phyloP scores from a whole-genome alignment of 1,284 basidiomycete species.

The Termitomyces sp. region DNA sequence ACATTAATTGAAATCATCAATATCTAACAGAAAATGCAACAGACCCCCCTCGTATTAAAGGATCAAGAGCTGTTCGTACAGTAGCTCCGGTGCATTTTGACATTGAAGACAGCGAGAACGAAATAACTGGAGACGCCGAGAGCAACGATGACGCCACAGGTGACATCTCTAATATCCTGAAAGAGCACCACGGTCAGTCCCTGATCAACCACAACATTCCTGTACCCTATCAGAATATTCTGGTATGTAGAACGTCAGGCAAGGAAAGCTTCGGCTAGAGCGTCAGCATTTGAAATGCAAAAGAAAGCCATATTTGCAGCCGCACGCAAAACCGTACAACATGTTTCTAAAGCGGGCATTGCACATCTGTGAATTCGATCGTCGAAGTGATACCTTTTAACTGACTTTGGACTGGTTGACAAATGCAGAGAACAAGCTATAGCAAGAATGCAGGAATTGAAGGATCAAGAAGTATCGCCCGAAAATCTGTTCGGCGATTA shows the following conservation, averaged over 20 bases:
- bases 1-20: neutral
- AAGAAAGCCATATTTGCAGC: conserved; percentile 26
- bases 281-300: conserved; percentile 19
- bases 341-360: conserved; percentile 23
- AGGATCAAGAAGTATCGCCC: conserved; percentile 17
- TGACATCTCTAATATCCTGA: conserved; percentile 8
- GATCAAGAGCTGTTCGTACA: conserved; percentile 3
- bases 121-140: neutral
- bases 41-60: neutral
- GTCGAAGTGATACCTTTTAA: neutral
- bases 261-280: conserved; percentile 15
- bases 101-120: conserved; percentile 6
- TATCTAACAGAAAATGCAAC: neutral
- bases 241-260: conserved; percentile 16
- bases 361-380: conserved; percentile 21
- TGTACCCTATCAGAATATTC: neutral
- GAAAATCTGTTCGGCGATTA: conserved; percentile 21
- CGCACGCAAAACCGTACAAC: conserved; percentile 25
- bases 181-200: conserved; percentile 10
- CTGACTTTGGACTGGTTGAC: neutral
- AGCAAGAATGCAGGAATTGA: conserved; percentile 18
- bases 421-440: conserved; percentile 21
- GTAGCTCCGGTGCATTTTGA: conserved; percentile 1
- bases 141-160: conserved; percentile 1
- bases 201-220: neutral